Base-by-base conservation (phyloP, 163 green algal species). In the Coccomyxa subellipsoidea region DNA sequence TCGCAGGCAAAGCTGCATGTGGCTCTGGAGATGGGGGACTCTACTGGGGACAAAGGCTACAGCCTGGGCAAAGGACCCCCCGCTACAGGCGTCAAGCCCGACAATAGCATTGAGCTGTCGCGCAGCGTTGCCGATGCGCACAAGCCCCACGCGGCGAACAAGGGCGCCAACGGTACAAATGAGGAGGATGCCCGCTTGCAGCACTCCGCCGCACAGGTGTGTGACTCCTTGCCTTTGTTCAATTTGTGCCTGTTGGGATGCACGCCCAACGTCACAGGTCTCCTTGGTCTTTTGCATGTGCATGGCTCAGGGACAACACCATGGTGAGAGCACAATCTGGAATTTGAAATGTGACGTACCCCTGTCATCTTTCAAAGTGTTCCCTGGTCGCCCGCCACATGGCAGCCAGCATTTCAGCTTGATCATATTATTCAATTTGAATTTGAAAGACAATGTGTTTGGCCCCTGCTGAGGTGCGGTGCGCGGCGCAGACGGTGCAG, bases 401-500 rank as follows among this genome's bases (percentile, higher is more conserved):
- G 39, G 8, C 8, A 54, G 39, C 39, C 39, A 10, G 39, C 39
- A 54, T 10, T 23, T 54, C 39, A 54, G 39, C 39, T 23, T 10
- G 8, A 8, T 54, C 8, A 54, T 54, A n/a, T n/a, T n/a, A n/a
- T n/a, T n/a, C n/a, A n/a, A n/a, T n/a, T n/a, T n/a, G n/a, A n/a
- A n/a, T n/a, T n/a, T n/a, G n/a, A n/a, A n/a, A n/a, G n/a, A n/a
- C n/a, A n/a, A n/a, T n/a, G n/a, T n/a, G n/a, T n/a, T n/a, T n/a
- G n/a, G n/a, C n/a, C n/a, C n/a, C n/a, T n/a, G n/a, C n/a, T n/a
- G n/a, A n/a, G n/a, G n/a, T n/a, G n/a, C n/a, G n/a, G n/a, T n/a
- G n/a, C n/a, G n/a, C n/a, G n/a, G n/a, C n/a, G n/a, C 84, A 87
- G 84, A 37, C 75, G 37, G 80, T 83, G 36, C 21, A 82, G 69